Conservation (phyloP, 2,329 filamentous ascomycete genomes). For the Hypomyces perniciosus region DNA sequence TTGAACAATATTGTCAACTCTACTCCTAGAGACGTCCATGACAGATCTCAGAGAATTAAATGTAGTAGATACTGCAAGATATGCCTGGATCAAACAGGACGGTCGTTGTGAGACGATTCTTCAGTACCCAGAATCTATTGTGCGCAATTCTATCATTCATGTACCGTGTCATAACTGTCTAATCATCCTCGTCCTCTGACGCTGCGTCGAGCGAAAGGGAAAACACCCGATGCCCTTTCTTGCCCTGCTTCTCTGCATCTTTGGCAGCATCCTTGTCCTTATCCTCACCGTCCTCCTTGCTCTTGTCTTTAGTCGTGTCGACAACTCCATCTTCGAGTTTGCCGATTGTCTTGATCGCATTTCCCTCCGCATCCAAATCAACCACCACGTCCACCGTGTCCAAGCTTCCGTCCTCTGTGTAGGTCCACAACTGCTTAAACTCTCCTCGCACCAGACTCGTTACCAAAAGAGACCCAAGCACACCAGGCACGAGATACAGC, state of each 20-base stretch:
- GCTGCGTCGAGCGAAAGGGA: slow-evolving; percentile 29
- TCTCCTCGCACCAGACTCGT: slow-evolving; percentile 70
- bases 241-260: slow-evolving; percentile 13
- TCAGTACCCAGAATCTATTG: not conserved
- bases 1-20: not conserved
- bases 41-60: not conserved
- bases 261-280: slow-evolving; percentile 11
- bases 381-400: slow-evolving; percentile 51
- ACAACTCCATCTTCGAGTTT: slow-evolving; percentile 33
- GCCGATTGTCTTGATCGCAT: slow-evolving; percentile 36
- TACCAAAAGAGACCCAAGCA: slow-evolving; percentile 67
- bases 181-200: slow-evolving; percentile 15
- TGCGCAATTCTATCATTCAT: not conserved
- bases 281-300: slow-evolving; percentile 20
- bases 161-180: not conserved
- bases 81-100: not conserved
- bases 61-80: not conserved
- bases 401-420: slow-evolving; percentile 64
- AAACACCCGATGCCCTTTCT: slow-evolving; percentile 26
- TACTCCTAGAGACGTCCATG: not conserved
- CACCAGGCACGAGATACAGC: slow-evolving; percentile 84
- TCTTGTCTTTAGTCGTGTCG: slow-evolving; percentile 28
- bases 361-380: slow-evolving; percentile 45
- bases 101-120: not conserved
- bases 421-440: slow-evolving; percentile 68